These are phyloP conservation scores for Diplogelasinospora grovesii DNA, from an alignment of 495 filamentous ascomycete genomes.

Conservation along the genomic window DNA sequence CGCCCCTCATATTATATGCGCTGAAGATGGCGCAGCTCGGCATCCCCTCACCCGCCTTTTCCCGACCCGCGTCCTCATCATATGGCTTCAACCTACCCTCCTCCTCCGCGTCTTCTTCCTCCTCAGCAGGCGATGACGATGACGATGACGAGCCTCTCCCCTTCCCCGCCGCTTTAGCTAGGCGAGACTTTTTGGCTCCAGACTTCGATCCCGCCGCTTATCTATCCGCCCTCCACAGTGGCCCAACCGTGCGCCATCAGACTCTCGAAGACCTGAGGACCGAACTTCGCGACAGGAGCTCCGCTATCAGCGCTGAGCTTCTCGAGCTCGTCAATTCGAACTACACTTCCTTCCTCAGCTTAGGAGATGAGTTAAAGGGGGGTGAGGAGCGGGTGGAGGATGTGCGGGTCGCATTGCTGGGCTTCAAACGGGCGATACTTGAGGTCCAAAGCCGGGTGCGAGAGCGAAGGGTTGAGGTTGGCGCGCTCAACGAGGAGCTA, in stretches of 20 bases:
- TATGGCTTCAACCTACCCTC: constrained; percentile 27
- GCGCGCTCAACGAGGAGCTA: constrained; percentile 36
- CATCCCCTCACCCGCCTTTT: constrained; percentile 18
- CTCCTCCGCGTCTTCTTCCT: constrained; percentile 22
- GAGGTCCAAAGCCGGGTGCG: constrained; percentile 45
- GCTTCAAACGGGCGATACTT: constrained; percentile 72
- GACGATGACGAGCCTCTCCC: constrained; percentile 65
- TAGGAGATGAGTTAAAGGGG: constrained; percentile 75
- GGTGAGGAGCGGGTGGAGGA: constrained; percentile 91
- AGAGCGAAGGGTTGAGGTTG: constrained; percentile 38
- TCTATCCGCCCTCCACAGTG: constrained; percentile 62
- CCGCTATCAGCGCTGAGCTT: constrained; percentile 72
- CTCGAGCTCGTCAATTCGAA: constrained; percentile 91
- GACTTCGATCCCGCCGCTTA: constrained; percentile 77
- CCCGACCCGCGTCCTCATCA: constrained; percentile 25
- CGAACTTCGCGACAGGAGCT: constrained; percentile 71
- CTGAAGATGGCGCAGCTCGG: constrained; percentile 20
- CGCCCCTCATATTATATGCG: too few species aligned
- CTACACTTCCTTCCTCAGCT: constrained; percentile 79
- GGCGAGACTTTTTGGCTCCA: constrained; percentile 68
- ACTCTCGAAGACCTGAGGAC: constrained; percentile 88
- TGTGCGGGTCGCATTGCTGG: constrained; percentile 76
- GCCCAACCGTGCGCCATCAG: constrained; percentile 59
- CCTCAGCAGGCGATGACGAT: constrained; percentile 27
- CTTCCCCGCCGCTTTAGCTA: constrained; percentile 74